Evolutionary conservation across 257 asterid species (phyloP).

Genomic region (Ophiorrhiza pumila): DNA sequence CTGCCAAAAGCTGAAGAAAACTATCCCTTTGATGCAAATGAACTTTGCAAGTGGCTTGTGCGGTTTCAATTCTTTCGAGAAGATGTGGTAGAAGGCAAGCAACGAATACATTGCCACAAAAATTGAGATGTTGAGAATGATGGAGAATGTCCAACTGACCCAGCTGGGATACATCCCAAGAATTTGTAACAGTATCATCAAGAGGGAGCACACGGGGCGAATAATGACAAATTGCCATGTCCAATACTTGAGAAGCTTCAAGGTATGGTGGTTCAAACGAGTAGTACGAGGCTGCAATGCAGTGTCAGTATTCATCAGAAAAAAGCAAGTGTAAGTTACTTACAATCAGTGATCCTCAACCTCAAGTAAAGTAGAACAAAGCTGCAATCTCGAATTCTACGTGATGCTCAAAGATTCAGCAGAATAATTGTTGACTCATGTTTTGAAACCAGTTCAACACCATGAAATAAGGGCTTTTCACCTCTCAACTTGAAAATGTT

Average conservation of each 20-base stretch:
- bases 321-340: not conserved
- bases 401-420: not conserved
- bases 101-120: slow-evolving; percentile 81
- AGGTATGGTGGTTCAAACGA: slow-evolving; percentile 60
- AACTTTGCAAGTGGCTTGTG: slow-evolving; percentile 88
- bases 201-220: slow-evolving; percentile 79
- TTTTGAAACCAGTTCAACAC: not conserved
- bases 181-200: slow-evolving; percentile 60
- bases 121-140: slow-evolving; percentile 65
- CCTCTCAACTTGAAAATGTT: not conserved
- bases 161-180: slow-evolving; percentile 75
- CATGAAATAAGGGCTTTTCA: not conserved
- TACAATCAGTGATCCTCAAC: not conserved
- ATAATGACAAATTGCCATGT: slow-evolving; percentile 87
- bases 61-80: slow-evolving; percentile 78
- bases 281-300: slow-evolving; percentile 64
- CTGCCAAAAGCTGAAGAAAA: slow-evolving; percentile 99
- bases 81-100: slow-evolving; percentile 72
- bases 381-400: not conserved
- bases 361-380: too few species aligned
- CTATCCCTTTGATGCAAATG: slow-evolving; percentile 79
- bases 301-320: slow-evolving; percentile 13
- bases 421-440: not conserved
- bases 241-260: slow-evolving; percentile 67
- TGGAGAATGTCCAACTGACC: slow-evolving; percentile 77